These are phyloP conservation scores for Scedosporium aurantiacum DNA, from an alignment of 2,329 filamentous ascomycete species.

Conservation along the genomic window DNA sequence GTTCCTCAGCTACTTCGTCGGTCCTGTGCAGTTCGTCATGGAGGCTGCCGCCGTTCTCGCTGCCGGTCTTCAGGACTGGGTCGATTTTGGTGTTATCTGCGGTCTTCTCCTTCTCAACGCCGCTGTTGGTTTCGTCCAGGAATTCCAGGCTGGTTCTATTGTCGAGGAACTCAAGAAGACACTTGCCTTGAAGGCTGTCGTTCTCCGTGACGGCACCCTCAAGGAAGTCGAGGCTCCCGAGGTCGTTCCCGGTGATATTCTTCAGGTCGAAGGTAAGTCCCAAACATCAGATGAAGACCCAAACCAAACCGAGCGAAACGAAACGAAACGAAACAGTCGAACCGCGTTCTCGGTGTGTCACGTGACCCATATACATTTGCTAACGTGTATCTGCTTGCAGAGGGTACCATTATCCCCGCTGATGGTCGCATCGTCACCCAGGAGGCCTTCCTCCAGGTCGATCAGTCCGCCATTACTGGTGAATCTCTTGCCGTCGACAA, in stretches of 20 bases:
- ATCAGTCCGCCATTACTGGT: slow-evolving; percentile 85
- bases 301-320: not conserved
- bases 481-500: slow-evolving; percentile 89
- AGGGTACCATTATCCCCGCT: slow-evolving; percentile 79
- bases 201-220: slow-evolving; percentile 66
- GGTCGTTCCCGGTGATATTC: slow-evolving; percentile 81
- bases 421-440: slow-evolving; percentile 80
- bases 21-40: slow-evolving; percentile 91
- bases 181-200: slow-evolving; percentile 75
- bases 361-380: not conserved
- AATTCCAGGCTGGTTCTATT: slow-evolving; percentile 81
- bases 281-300: not conserved
- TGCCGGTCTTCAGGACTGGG: slow-evolving; percentile 77
- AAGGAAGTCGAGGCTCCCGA: slow-evolving; percentile 73
- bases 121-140: slow-evolving; percentile 75
- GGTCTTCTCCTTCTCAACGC: slow-evolving; percentile 76
- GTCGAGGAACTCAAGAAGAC: slow-evolving; percentile 89
- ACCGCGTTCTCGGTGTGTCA: not conserved
- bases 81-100: slow-evolving; percentile 88
- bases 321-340: not conserved
- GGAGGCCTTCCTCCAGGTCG: slow-evolving; percentile 75
- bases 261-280: slow-evolving; percentile 64
- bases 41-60: slow-evolving; percentile 73
- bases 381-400: slow-evolving; percentile 11
- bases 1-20: slow-evolving; percentile 73